These are phyloP conservation scores for Trametes hirsuta DNA, from an alignment of 1,284 basidiomycete genomes.

Conservation along the genomic window DNA sequence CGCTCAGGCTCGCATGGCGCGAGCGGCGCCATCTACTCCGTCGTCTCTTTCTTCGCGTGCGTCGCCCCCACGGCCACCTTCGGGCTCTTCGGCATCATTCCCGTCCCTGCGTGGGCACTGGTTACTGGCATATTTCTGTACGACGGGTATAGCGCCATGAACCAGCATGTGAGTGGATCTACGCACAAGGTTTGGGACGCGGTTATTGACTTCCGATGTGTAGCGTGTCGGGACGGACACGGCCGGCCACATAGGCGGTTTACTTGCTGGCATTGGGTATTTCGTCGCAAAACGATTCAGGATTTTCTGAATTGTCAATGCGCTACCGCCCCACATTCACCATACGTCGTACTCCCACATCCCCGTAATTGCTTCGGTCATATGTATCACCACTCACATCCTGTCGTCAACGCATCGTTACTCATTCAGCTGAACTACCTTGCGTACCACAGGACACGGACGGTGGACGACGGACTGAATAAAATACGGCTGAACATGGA, in stretches of 20 bases:
- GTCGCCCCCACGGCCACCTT: slow-evolving; percentile 71
- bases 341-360: too few relatives aligned
- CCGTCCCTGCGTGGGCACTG: slow-evolving; percentile 82
- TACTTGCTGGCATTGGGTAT: slow-evolving; percentile 70
- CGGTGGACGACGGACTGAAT: too few relatives aligned
- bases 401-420: too few relatives aligned
- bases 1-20: slow-evolving; percentile 63
- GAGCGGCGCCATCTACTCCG: slow-evolving; percentile 80
- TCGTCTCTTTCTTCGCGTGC: slow-evolving; percentile 75
- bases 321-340: too few relatives aligned
- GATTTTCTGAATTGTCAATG: slow-evolving; percentile 20
- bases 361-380: too few relatives aligned
- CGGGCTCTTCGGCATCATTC: slow-evolving; percentile 82
- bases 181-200: slow-evolving; percentile 14
- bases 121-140: slow-evolving; percentile 78
- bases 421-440: too few relatives aligned
- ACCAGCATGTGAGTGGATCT: slow-evolving; percentile 43
- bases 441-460: too few relatives aligned
- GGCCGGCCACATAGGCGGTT: slow-evolving; percentile 81
- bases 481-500: too few relatives aligned
- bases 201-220: not conserved
- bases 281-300: slow-evolving; percentile 38
- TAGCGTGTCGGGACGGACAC: slow-evolving; percentile 61
- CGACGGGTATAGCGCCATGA: slow-evolving; percentile 57
- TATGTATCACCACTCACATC: too few relatives aligned